Conservation (phyloP, 257 asterid species). For the Salvia rosmarinus region DNA sequence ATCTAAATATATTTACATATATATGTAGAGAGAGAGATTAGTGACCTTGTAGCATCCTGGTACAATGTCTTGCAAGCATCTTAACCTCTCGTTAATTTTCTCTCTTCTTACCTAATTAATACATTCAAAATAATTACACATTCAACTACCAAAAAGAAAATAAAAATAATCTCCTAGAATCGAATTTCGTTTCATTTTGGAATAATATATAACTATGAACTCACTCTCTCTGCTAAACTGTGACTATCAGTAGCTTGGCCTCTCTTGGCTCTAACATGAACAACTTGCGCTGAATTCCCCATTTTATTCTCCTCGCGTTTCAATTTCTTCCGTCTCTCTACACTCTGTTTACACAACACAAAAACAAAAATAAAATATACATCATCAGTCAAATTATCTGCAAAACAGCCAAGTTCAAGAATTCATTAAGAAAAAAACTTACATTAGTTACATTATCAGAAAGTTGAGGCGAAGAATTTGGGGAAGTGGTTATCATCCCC, state of each 20-base stretch:
- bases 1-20: background rate
- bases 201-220: background rate
- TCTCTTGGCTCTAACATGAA: constrained; percentile 87
- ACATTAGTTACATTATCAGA: constrained; percentile 56
- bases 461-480: constrained; percentile 52
- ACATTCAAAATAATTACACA: constrained; percentile 4
- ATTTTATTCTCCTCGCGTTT: constrained; percentile 41
- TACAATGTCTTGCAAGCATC: constrained; percentile 84
- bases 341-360: constrained; percentile 36
- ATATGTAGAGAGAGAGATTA: background rate
- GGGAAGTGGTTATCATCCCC: constrained; percentile 44
- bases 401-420: background rate
- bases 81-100: constrained; percentile 74
- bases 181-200: no score
- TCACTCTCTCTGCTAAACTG: constrained; percentile 92
- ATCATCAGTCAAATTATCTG: background rate
- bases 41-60: constrained; percentile 86
- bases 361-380: background rate
- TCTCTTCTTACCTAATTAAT: constrained; percentile 74
- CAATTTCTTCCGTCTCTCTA: constrained; percentile 56
- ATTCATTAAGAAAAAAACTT: constrained; percentile 14
- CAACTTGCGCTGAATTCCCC: constrained; percentile 59
- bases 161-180: no score
- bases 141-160: background rate
- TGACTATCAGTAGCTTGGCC: constrained; percentile 95